Percentiles rank a stretch among this genome's conserved stretches.
phyloP scores from a whole-genome alignment of 164 flowering plant genomes.

The Tetrastigma voinierianum region DNA sequence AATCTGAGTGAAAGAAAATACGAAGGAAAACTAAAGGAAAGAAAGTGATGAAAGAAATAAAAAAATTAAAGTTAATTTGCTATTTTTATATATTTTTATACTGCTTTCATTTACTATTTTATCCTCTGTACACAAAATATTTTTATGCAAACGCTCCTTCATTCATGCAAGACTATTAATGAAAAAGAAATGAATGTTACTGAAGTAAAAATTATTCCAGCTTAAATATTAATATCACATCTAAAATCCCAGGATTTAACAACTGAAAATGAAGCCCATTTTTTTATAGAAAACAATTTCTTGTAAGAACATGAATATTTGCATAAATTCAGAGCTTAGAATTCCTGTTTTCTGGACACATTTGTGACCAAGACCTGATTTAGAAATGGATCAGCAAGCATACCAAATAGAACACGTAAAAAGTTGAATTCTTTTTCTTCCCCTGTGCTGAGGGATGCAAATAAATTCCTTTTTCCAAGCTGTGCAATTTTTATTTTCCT shows the following conservation, averaged over 20 bases:
- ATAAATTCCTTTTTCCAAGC: constrained; percentile 31
- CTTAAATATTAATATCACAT: background rate
- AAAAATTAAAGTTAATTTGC: no score
- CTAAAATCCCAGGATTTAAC: background rate
- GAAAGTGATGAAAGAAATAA: no score
- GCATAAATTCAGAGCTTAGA: no score
- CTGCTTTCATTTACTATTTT: no score
- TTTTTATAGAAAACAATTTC: background rate
- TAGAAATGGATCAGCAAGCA: background rate
- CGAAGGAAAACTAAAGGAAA: no score
- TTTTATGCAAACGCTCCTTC: no score
- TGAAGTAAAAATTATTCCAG: background rate
- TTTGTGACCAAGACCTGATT: background rate
- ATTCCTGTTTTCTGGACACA: no score
- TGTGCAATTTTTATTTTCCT: constrained; percentile 22
- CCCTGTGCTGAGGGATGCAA: constrained; percentile 59
- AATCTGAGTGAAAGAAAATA: no score
- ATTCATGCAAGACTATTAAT: no score
- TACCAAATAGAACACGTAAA: constrained; percentile 72
- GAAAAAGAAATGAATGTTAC: background rate
- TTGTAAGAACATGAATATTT: background rate
- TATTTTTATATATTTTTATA: no score
- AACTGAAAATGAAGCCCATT: no score
- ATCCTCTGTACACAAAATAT: no score
- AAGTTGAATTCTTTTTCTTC: constrained; percentile 80